phyloP scores from a whole-genome alignment of 2,329 filamentous ascomycete species.

The Clonostachys chloroleuca region DNA sequence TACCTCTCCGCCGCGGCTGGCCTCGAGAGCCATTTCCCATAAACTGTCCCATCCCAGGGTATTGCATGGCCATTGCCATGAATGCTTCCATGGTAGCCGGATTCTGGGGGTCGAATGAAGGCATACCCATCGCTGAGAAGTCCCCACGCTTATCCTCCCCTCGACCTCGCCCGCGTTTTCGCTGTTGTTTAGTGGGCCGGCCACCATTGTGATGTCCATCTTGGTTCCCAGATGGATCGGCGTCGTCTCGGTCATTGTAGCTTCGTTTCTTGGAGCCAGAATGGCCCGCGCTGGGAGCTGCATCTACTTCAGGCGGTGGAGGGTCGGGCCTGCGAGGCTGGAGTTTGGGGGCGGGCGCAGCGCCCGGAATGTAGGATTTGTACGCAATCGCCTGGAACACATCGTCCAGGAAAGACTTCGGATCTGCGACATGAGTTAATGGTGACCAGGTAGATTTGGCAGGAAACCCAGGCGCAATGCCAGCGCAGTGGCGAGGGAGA shows the following conservation, averaged over 20 bases:
- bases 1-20: constrained; percentile 31
- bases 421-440: constrained; percentile 13
- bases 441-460: no score
- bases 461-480: no score
- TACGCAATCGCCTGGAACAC: constrained; percentile 62
- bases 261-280: constrained; percentile 24
- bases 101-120: constrained; percentile 52
- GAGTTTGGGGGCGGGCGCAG: constrained; percentile 30
- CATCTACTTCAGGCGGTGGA: neutral
- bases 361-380: constrained; percentile 56
- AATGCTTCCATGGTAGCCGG: constrained; percentile 61
- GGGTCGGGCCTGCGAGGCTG: neutral
- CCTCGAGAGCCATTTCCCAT: constrained; percentile 6
- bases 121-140: constrained; percentile 19
- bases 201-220: neutral
- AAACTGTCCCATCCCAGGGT: constrained; percentile 32
- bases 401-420: constrained; percentile 60
- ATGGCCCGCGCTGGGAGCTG: neutral
- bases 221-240: neutral
- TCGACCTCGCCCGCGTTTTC: neutral
- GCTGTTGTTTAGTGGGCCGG: neutral
- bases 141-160: constrained; percentile 2
- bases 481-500: neutral
- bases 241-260: constrained; percentile 17
- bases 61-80: constrained; percentile 45